Evolutionary conservation across 352 stramenopile species (phyloP), one percentile per base, ranked within the genome.

Genomic region (Phytophthora pluvialis): DNA sequence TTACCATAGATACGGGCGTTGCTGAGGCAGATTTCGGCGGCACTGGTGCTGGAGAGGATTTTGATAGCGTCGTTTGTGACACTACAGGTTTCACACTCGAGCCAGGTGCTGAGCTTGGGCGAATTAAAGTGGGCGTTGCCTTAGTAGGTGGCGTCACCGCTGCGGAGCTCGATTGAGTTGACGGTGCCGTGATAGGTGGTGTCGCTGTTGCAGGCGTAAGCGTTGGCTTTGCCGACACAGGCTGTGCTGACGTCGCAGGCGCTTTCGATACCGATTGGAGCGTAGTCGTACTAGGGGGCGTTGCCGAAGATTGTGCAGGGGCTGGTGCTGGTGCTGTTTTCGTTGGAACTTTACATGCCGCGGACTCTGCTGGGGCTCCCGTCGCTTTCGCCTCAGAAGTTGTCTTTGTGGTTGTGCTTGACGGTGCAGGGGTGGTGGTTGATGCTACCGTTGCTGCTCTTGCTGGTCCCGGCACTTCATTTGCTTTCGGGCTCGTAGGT

Each of bases 391-490:
- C 38, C 10, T 18, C 18, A 13, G 56, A 6, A 36, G 4, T 55
- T 3, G 26, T 32, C 28, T 43, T 67, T 32, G 49, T 40, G 0
- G 39, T n/a, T 50, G 39, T 25, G 6, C 10, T 49, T 13, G 36
- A 25, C 8, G 38, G 15, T 32, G 35, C 18, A 60, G 49, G 5
- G 15, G 10, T 12, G 15, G 28, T 28, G 25, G 32, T 52, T 5
- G 39, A n/a, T 31, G 28, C 12, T 33, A 46, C 15, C 18, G 42
- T 57, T 59, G 55, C 9, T 18, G 12, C 16, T 60, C 57, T 44
- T 57, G 40, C 31, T 39, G 31, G 26, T 52, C 21, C 29, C 2
- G n/a, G 45, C 31, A 32, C 32, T 35, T 55, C 54, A 52, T 47
- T 52, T 45, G 56, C 1, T n/a, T 48, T 39, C 55, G 32, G 6